phyloP scores from a whole-genome alignment of 441 rosid genomes.

The Erodium trifolium region DNA sequence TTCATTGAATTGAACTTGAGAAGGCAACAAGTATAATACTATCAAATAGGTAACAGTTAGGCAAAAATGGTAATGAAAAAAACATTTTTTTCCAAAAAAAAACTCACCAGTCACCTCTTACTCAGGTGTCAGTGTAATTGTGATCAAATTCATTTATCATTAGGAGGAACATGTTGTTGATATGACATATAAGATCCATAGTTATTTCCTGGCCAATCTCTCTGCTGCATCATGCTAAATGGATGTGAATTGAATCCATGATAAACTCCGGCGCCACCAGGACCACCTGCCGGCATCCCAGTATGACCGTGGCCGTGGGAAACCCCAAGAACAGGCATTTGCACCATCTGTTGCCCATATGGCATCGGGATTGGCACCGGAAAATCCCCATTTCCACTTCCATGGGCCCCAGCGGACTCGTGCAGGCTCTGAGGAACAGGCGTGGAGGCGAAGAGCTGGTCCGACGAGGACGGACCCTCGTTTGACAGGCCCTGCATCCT shows the following conservation, averaged over 20 bases:
- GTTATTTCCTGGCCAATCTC: constrained; percentile 50
- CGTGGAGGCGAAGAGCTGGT: constrained; percentile 70
- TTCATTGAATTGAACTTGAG: not conserved
- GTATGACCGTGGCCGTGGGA: constrained; percentile 32
- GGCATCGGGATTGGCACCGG: constrained; percentile 37
- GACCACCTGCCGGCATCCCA: constrained; percentile 44
- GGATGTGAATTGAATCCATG: constrained; percentile 42
- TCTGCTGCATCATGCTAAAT: constrained; percentile 50
- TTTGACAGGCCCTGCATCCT: constrained; percentile 73
- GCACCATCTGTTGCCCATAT: constrained; percentile 51
- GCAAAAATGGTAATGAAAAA: too few relatives aligned
- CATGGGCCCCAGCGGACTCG: constrained; percentile 23
- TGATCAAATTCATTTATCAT: constrained; percentile 29
- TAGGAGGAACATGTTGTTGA: constrained; percentile 36
- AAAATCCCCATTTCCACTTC: constrained; percentile 20
- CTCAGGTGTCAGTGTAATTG: constrained; percentile 2
- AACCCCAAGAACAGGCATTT: constrained; percentile 21
- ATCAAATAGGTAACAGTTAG: not conserved
- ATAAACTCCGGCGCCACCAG: constrained; percentile 11
- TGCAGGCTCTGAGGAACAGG: constrained; percentile 58
- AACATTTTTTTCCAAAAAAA: not conserved
- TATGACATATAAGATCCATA: constrained; percentile 49
- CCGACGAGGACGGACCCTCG: constrained; percentile 62
- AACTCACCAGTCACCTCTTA: not conserved
- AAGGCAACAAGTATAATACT: not conserved